phyloP scores from a whole-genome alignment of 2,329 filamentous ascomycete genomes.

The Penicillium carneum region DNA sequence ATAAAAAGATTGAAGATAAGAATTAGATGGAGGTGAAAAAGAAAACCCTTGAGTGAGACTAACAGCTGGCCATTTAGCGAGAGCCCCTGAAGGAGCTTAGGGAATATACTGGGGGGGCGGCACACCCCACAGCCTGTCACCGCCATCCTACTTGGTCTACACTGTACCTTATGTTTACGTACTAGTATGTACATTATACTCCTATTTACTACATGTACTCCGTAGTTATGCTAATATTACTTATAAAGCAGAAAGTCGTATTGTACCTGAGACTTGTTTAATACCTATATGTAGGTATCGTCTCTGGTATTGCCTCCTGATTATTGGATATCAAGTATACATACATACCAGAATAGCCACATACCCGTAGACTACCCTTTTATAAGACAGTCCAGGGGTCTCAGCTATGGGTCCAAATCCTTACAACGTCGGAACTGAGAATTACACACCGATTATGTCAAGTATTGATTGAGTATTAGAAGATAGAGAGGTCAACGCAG shows the following conservation, averaged over 20 bases:
- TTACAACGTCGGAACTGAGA: conserved; percentile 11
- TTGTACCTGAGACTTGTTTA: neutral
- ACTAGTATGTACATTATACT: neutral
- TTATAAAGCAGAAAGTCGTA: neutral
- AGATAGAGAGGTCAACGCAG: conserved; percentile 29
- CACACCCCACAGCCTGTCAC: conserved; percentile 39
- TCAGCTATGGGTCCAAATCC: conserved; percentile 6
- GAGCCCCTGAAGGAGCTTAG: conserved; percentile 40
- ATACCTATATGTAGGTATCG: neutral
- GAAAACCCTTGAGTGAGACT: conserved; percentile 28
- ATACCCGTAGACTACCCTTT: neutral
- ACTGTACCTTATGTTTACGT: conserved; percentile 2
- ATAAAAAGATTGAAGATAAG: conserved; percentile 26
- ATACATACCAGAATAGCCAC: neutral
- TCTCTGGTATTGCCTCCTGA: neutral
- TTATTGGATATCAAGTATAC: neutral
- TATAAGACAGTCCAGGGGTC: neutral
- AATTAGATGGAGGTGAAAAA: conserved; percentile 19
- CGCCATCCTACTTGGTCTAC: conserved; percentile 28
- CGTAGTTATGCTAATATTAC: neutral
- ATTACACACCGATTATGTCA: conserved; percentile 38
- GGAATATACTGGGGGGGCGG: conserved; percentile 36
- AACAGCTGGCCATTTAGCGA: conserved; percentile 40
- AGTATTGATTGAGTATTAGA: conserved; percentile 38
- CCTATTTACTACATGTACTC: neutral